phyloP scores from a whole-genome alignment of 2,329 filamentous ascomycete genomes.

The Colletotrichum aenigma region DNA sequence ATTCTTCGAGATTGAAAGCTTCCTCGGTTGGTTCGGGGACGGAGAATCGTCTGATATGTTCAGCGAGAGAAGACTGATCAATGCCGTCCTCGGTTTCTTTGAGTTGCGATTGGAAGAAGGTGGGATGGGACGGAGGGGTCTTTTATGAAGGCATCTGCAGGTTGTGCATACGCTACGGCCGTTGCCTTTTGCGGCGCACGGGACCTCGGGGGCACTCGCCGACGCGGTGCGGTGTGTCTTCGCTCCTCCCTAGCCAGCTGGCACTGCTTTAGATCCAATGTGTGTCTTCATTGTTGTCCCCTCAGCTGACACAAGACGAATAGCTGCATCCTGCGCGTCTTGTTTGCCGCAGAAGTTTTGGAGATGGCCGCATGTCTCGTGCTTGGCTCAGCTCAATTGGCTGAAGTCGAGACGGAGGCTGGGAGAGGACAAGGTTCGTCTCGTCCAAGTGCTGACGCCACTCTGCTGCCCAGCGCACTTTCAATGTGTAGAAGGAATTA shows the following conservation, averaged over 20 bases:
- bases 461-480: not conserved
- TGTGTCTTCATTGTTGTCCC: not conserved
- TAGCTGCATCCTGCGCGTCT: not conserved
- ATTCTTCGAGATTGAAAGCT: not conserved
- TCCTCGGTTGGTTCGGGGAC: not conserved
- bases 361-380: not conserved
- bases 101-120: not conserved
- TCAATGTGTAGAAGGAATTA: not conserved
- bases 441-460: not conserved
- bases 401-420: not conserved
- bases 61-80: not conserved
- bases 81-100: not conserved
- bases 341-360: not conserved
- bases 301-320: not conserved
- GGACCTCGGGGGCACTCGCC: not conserved
- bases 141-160: not conserved
- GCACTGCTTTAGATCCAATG: not conserved
- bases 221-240: not conserved
- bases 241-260: not conserved
- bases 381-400: not conserved
- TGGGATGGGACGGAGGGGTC: not conserved
- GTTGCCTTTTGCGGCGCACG: slow-evolving; percentile 8
- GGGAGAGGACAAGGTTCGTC: not conserved
- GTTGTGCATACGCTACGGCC: not conserved
- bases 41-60: not conserved